phyloP scores from a whole-genome alignment of 1,139 yeast genomes.

The Geotrichum bryndzae region DNA sequence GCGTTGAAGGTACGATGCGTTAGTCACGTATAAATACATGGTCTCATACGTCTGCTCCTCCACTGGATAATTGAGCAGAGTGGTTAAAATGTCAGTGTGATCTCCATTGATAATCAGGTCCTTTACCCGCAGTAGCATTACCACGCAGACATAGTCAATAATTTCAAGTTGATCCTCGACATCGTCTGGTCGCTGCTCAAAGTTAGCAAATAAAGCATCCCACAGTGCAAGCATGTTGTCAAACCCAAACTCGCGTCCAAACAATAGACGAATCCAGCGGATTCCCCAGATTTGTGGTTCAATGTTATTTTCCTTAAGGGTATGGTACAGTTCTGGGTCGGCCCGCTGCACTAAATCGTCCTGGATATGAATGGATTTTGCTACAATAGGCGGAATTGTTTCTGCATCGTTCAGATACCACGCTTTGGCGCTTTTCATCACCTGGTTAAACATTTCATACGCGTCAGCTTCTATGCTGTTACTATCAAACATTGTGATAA shows the following conservation, averaged over 20 bases:
- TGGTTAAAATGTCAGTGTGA: constrained; percentile 31
- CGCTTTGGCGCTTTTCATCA: constrained; percentile 31
- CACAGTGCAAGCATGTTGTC: constrained; percentile 31
- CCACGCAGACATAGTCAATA: constrained; percentile 34
- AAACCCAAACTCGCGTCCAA: constrained; percentile 46
- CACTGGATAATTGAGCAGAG: constrained; percentile 32
- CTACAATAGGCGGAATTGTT: constrained; percentile 29
- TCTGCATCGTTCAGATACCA: constrained; percentile 29
- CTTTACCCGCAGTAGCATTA: constrained; percentile 33
- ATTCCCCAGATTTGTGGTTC: constrained; percentile 61
- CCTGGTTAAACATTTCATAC: constrained; percentile 30
- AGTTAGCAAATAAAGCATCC: constrained; percentile 34
- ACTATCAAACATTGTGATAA: constrained; percentile 4
- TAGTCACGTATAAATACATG: constrained; percentile 26
- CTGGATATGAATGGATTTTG: constrained; percentile 32
- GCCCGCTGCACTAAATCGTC: constrained; percentile 36
- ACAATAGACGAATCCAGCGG: constrained; percentile 47
- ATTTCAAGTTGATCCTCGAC: constrained; percentile 27
- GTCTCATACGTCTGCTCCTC: constrained; percentile 20
- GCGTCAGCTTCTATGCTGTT: constrained; percentile 29
- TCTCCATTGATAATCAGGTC: constrained; percentile 26
- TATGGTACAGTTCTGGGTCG: constrained; percentile 33
- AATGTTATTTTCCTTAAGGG: constrained; percentile 40
- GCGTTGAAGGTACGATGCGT: constrained; percentile 30
- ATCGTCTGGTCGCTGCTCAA: background rate